A percentile compares a stretch with the other conserved stretches of the same genome.
phyloP scores from a whole-genome alignment of 106 monocot species.

The Apostasia ramifera region DNA sequence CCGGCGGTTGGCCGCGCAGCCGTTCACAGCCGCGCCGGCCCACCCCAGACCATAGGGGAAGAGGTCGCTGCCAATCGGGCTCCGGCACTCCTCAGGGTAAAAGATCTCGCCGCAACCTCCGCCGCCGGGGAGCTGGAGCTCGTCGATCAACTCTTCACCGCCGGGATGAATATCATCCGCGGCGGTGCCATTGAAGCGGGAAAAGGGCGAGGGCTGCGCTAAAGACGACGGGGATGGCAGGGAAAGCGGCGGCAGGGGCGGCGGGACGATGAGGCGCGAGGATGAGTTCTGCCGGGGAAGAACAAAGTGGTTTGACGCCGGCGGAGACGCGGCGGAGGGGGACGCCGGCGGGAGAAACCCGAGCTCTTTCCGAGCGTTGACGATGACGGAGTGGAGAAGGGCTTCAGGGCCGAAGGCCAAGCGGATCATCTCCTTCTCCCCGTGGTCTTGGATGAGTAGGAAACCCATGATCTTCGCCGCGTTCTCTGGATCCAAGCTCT shows the following conservation, averaged over 20 bases:
- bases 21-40: conserved; percentile 28
- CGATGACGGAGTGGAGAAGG: conserved; percentile 62
- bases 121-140: conserved; percentile 36
- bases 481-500: conserved; percentile 77
- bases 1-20: conserved; percentile 23
- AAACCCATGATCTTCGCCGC: conserved; percentile 88
- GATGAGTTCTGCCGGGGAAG: conserved; percentile 29
- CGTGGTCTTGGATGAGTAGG: conserved; percentile 76
- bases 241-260: conserved; percentile 8
- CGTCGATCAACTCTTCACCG: conserved; percentile 39
- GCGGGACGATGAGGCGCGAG: conserved; percentile 13
- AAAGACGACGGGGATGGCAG: conserved; percentile 6
- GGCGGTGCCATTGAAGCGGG: not conserved
- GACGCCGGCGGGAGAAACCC: conserved; percentile 27
- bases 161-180: not conserved
- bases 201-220: conserved; percentile 1
- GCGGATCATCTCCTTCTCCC: conserved; percentile 97
- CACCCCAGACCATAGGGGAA: conserved; percentile 39
- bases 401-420: conserved; percentile 86
- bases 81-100: conserved; percentile 36
- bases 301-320: not conserved
- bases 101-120: conserved; percentile 4
- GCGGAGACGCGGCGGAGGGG: conserved; percentile 11
- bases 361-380: conserved; percentile 62
- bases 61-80: conserved; percentile 25